phyloP scores from a whole-genome alignment of 1,284 basidiomycete species.

The Crucibulum parvulum region DNA sequence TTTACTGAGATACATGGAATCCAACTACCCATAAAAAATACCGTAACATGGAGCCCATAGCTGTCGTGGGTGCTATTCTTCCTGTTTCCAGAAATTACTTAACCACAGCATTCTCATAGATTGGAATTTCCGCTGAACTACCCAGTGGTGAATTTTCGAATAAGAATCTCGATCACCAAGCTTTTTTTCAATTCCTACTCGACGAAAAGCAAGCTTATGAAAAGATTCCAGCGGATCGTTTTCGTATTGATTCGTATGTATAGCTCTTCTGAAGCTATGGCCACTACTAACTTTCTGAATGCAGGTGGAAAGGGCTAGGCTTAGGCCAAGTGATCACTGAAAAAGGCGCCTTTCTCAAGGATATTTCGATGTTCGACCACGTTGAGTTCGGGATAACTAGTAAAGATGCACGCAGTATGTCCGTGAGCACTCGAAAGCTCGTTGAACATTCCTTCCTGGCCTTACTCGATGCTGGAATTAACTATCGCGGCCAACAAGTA shows the following conservation, averaged over 20 bases:
- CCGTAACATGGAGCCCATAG: too few relatives aligned
- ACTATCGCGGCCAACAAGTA: background rate
- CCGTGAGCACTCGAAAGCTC: background rate
- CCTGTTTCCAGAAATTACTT: too few relatives aligned
- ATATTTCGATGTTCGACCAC: background rate
- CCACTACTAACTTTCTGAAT: background rate
- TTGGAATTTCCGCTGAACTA: background rate
- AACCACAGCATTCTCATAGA: too few relatives aligned
- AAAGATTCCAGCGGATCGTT: background rate
- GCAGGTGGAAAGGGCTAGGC: background rate
- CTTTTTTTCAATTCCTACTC: background rate
- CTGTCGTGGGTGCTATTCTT: too few relatives aligned
- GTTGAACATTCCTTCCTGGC: background rate
- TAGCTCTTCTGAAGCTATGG: background rate
- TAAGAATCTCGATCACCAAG: background rate
- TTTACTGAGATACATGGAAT: too few relatives aligned
- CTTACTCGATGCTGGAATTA: background rate
- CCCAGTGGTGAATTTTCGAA: background rate
- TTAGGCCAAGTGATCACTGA: background rate
- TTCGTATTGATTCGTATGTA: background rate
- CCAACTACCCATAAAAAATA: too few relatives aligned
- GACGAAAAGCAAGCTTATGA: background rate
- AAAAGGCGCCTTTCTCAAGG: background rate
- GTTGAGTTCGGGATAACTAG: background rate
- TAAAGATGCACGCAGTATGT: background rate